Conservation (phyloP, 352 stramenopile genomes). For the Phytophthora pseudosyringae region DNA sequence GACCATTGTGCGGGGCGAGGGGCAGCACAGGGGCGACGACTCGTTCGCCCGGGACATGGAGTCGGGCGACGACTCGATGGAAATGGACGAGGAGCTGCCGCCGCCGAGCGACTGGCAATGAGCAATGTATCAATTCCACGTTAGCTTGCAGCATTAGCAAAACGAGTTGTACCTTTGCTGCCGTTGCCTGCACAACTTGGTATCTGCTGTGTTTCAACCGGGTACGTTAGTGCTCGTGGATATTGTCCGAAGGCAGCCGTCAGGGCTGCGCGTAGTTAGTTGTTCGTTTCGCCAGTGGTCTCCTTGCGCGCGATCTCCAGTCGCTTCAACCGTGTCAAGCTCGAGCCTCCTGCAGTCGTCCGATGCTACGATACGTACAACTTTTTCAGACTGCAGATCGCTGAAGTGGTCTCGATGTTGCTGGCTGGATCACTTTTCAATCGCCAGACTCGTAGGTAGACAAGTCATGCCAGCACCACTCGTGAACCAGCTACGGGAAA, state of each 20-base stretch:
- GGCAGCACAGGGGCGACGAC: conserved; percentile 28
- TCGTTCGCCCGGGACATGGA: conserved; percentile 41
- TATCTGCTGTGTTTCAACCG: no score
- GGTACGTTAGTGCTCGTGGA: no score
- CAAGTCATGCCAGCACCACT: conserved; percentile 22
- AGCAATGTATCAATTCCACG: neutral
- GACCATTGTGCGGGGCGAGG: conserved; percentile 40
- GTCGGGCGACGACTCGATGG: conserved; percentile 52
- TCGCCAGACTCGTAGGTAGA: neutral
- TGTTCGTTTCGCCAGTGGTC: neutral
- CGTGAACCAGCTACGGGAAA: conserved; percentile 16
- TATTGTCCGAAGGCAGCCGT: no score
- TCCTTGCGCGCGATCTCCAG: conserved; percentile 21
- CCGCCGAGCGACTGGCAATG: conserved; percentile 28
- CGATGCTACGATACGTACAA: no score
- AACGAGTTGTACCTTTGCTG: no score
- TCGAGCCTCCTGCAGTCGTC: no score
- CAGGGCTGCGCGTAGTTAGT: no score
- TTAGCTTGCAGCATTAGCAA: no score
- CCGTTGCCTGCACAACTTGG: no score
- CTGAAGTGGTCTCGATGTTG: no score
- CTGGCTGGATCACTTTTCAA: conserved; percentile 9
- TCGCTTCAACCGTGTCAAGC: no score
- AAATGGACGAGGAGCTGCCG: conserved; percentile 38
- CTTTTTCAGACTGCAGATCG: no score